Evolutionary conservation across 768 basidiomycete genomes (phyloP), one percentile per base, ranked within the genome.

Genomic region (Pleurotus cornucopiae): DNA sequence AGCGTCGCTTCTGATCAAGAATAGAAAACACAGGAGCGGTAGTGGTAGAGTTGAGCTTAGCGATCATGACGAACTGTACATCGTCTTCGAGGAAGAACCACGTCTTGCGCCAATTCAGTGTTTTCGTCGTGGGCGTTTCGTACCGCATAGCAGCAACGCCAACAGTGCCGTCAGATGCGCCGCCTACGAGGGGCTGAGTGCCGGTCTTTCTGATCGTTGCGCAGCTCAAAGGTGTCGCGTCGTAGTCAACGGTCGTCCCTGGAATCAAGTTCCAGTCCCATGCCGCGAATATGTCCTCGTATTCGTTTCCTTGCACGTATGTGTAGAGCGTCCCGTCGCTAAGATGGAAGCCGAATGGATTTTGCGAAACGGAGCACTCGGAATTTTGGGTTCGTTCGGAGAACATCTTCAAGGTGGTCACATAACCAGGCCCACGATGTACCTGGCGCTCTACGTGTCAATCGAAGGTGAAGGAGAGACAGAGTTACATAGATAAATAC

Each of bases 201-300:
- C 72, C 71, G 0, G 52, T 60, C 40, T 58, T 38, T 1, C 56
- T 44, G 4, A 63, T 58, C 34, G 57, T 60, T 0, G 18, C 49
- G 51, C 69, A 71, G 46, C 46, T 46, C 1, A 75, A 62, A 2
- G 65, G 61, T 1, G 73, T 73, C 1, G 52, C 63, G 20, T 62
- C 66, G 52, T 71, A 70, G 45, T 73, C 65, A 11, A 69, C 64
- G 0, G 73, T 75, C 12, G 64, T 72, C 1, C 81, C 81, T 9
- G 81, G 81, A 23, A 83, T 76, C 21, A 82, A 69, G 55, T 82
- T 79, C 81, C 81, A 83, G 59, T 83, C 80, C 81, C 81, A 83
- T 1, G 77, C 71, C 0, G 74, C 79, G 6, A 74, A 69, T 21
- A 81, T 80, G 58, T 83, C 80, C 56, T 62, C 59, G 40, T 62